phyloP scores from a whole-genome alignment of 768 basidiomycete genomes.

The Exidia glandulosa region DNA sequence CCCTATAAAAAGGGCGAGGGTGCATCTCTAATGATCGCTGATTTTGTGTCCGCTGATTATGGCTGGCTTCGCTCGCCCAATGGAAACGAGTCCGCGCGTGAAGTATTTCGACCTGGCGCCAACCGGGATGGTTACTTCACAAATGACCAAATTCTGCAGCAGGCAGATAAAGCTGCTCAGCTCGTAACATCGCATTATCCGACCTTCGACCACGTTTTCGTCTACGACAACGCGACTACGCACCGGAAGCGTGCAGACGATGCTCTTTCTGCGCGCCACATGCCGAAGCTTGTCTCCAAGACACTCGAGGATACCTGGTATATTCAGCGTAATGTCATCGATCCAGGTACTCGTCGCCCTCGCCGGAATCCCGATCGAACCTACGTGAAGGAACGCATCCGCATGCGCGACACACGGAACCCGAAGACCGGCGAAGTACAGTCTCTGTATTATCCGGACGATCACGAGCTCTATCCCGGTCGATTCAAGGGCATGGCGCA shows the following conservation, averaged over 20 bases:
- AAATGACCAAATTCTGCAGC: slow-evolving; percentile 13
- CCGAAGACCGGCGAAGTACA: slow-evolving; percentile 4
- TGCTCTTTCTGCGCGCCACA: slow-evolving; percentile 10
- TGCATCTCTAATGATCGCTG: slow-evolving; percentile 10
- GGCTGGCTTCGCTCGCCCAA: slow-evolving; percentile 1
- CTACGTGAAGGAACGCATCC: slow-evolving; percentile 3
- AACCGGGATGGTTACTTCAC: slow-evolving; percentile 7
- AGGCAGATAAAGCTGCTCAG: slow-evolving; percentile 6
- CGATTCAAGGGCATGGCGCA: slow-evolving; percentile 21
- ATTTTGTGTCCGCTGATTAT: slow-evolving; percentile 8
- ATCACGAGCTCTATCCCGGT: slow-evolving; percentile 22
- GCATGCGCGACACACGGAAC: background rate
- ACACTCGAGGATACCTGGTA: background rate
- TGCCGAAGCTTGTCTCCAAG: slow-evolving; percentile 10
- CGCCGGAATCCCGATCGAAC: slow-evolving; percentile 4
- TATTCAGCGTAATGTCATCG: background rate
- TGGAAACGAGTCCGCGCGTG: slow-evolving; percentile 7
- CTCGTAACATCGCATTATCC: slow-evolving; percentile 10
- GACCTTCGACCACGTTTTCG: slow-evolving; percentile 4
- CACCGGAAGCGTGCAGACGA: slow-evolving; percentile 8
- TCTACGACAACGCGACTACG: slow-evolving; percentile 9
- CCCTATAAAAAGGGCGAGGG: slow-evolving; percentile 11
- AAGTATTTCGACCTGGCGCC: slow-evolving; percentile 4
- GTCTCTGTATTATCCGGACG: slow-evolving; percentile 13
- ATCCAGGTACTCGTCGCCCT: background rate